Percentiles rank a stretch among this genome's conserved stretches.
Evolutionary conservation across 441 rosid genomes (phyloP).

Genomic region (Eruca vesicaria): DNA sequence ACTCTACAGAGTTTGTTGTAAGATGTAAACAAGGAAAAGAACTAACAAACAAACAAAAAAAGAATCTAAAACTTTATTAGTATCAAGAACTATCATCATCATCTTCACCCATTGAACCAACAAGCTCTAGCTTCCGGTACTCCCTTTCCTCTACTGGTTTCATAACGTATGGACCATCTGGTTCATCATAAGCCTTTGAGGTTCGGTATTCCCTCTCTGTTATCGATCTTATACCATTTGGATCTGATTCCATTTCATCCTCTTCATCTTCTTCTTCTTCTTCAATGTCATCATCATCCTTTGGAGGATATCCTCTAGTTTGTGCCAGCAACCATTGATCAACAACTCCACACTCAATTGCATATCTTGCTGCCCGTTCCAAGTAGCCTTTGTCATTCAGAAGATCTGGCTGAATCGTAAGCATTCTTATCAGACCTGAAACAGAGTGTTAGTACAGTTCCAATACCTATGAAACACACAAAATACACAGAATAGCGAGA

Average conservation of each 20-base stretch:
- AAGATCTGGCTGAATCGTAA: conserved; percentile 69
- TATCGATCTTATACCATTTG: conserved; percentile 64
- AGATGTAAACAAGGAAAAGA: no score
- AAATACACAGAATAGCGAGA: no score
- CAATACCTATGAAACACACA: no score
- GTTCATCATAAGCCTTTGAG: conserved; percentile 35
- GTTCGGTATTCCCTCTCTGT: conserved; percentile 65
- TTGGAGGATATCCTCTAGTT: conserved; percentile 71
- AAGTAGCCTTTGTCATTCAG: conserved; percentile 65
- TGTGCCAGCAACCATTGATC: conserved; percentile 79
- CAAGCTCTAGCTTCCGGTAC: conserved; percentile 44
- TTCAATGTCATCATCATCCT: conserved; percentile 50
- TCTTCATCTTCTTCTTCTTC: conserved; percentile 45
- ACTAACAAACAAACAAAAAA: not conserved
- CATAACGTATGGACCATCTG: conserved; percentile 61
- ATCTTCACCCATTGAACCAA: conserved; percentile 41
- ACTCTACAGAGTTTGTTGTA: no score
- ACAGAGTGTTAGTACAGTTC: conserved; percentile 8
- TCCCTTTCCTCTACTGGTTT: conserved; percentile 61
- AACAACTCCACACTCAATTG: conserved; percentile 75
- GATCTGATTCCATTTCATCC: conserved; percentile 52
- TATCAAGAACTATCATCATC: conserved; percentile 30
- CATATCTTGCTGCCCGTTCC: conserved; percentile 61
- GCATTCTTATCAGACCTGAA: conserved; percentile 84
- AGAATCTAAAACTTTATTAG: not conserved